Percentiles rank a stretch among this genome's conserved stretches.
Evolutionary conservation across 2,329 filamentous ascomycete species (phyloP).

Genomic region (Thermothelomyces thermophilus): DNA sequence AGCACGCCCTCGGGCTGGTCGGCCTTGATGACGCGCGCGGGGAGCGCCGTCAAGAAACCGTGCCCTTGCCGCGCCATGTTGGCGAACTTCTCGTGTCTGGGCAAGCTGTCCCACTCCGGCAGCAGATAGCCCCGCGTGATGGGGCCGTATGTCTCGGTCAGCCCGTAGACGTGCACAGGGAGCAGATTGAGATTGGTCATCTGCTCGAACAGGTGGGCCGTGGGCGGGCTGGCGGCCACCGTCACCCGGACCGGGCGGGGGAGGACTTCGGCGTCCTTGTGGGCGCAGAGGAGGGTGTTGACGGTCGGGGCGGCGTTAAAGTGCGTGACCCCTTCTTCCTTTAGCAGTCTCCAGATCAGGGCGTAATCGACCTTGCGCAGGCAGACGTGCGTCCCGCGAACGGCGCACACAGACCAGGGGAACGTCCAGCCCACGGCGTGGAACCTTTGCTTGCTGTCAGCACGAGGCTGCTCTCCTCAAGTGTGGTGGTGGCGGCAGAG

Average conservation of each 20-base stretch:
- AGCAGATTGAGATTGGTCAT: conserved; percentile 78
- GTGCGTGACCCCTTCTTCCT: conserved; percentile 82
- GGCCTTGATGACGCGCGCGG: conserved; percentile 74
- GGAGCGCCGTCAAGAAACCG: conserved; percentile 77
- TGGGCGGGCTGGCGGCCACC: conserved; percentile 86
- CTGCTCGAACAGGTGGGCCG: conserved; percentile 82
- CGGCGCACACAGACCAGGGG: conserved; percentile 87
- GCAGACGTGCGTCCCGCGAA: conserved; percentile 91
- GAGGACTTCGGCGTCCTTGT: conserved; percentile 65
- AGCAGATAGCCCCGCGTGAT: conserved; percentile 91
- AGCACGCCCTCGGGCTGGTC: conserved; percentile 62
- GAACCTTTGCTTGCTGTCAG: conserved; percentile 39
- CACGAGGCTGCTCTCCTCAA: not conserved
- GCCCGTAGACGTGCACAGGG: conserved; percentile 89
- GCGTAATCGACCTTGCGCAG: conserved; percentile 92
- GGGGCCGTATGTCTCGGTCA: conserved; percentile 86
- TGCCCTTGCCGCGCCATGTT: conserved; percentile 93
- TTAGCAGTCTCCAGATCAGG: conserved; percentile 82
- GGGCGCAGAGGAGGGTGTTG: conserved; percentile 83
- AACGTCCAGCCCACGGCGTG: conserved; percentile 76
- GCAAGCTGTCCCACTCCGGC: conserved; percentile 73
- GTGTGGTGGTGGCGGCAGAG: not conserved
- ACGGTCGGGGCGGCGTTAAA: conserved; percentile 96
- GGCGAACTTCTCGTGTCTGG: conserved; percentile 69
- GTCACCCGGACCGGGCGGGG: conserved; percentile 72